Conservation (phyloP, 2,329 filamentous ascomycete genomes). For the Didymella segeticola region DNA sequence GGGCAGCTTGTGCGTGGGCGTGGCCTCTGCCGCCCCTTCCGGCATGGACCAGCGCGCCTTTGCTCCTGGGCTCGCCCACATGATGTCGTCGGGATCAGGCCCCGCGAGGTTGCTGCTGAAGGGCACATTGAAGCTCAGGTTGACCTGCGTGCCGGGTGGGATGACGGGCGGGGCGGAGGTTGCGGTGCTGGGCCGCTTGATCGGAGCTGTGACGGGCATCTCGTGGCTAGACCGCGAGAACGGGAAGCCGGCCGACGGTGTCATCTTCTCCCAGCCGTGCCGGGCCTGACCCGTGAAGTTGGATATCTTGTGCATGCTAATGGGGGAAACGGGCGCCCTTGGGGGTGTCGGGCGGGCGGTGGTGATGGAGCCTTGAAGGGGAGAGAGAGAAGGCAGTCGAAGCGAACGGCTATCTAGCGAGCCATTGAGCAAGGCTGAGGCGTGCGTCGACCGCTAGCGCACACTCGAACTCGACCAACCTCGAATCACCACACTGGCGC, state of each 20-base stretch:
- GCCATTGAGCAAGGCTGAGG: slow-evolving; percentile 25
- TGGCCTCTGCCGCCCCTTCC: slow-evolving; percentile 81
- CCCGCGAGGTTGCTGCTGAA: slow-evolving; percentile 92
- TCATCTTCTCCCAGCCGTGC: slow-evolving; percentile 73
- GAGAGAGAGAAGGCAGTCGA: slow-evolving; percentile 29
- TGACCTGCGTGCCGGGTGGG: slow-evolving; percentile 77
- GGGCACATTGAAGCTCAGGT: slow-evolving; percentile 96
- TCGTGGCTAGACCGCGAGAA: slow-evolving; percentile 67
- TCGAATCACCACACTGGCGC: slow-evolving; percentile 21
- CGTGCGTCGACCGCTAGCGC: slow-evolving; percentile 14
- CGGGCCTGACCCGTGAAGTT: slow-evolving; percentile 71
- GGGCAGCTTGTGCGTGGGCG: slow-evolving; percentile 87
- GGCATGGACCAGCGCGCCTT: slow-evolving; percentile 93
- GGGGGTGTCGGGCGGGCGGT: slow-evolving; percentile 33
- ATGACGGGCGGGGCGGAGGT: slow-evolving; percentile 65
- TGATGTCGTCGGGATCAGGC: slow-evolving; percentile 91
- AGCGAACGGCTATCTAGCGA: slow-evolving; percentile 21
- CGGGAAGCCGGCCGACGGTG: slow-evolving; percentile 66
- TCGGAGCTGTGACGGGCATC: slow-evolving; percentile 57
- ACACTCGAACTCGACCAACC: slow-evolving; percentile 3
- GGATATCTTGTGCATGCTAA: slow-evolving; percentile 70
- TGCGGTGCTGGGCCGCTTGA: slow-evolving; percentile 63
- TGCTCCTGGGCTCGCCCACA: slow-evolving; percentile 88
- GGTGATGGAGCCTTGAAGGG: slow-evolving; percentile 31
- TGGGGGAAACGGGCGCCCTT: slow-evolving; percentile 33